Evolutionary conservation across 306 rosid genomes (phyloP), one percentile per base, ranked within the genome.

Genomic region (Ziziphus jujuba): DNA sequence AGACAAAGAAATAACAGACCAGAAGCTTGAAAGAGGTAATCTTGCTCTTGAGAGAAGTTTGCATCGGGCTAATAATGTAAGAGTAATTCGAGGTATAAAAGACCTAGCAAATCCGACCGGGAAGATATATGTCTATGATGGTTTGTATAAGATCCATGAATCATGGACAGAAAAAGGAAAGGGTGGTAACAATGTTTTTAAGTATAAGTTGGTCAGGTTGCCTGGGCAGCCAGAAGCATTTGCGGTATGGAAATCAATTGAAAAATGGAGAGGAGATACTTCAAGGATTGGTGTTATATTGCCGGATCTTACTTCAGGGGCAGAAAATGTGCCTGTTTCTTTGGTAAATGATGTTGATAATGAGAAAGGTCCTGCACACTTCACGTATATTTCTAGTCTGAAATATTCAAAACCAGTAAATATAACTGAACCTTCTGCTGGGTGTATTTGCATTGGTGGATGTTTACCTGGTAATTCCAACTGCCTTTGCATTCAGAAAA

Each of bases 1-100:
- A 20, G 91, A 84, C 5, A 84, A 81, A 70, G 95, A 85, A 81
- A 83, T 63, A 44, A 82, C 76, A 53, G 98, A 92, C 77, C 98
- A 92, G 73, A 92, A 92, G 83, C 98, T 92, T 47, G 98, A 92
- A 87, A 89, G 96, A 81, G 98, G 98, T 51, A 92, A 92, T 79
- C 98, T 92, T 58, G 98, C 98, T 23, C 61, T 92, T 77, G 96
- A 89, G 65, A 89, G 86, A 71, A 89, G 95, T 74, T 59, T 80
- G 75, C 95, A 84, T 69, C 80, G 85, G 51, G 92, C 87, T 52
- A 89, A 89, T 56, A 92, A 83, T 9, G 89, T 92, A 51, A 82
- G 98, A 80, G 98, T 92, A 22, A 74, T 89, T 71, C 86, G 96
- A 65, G 98, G 98, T 47, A 7, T 93, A 12, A 83, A 10, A 78